Conservation (phyloP, 2,329 filamentous ascomycete species). For the Colletotrichum caudatum region DNA sequence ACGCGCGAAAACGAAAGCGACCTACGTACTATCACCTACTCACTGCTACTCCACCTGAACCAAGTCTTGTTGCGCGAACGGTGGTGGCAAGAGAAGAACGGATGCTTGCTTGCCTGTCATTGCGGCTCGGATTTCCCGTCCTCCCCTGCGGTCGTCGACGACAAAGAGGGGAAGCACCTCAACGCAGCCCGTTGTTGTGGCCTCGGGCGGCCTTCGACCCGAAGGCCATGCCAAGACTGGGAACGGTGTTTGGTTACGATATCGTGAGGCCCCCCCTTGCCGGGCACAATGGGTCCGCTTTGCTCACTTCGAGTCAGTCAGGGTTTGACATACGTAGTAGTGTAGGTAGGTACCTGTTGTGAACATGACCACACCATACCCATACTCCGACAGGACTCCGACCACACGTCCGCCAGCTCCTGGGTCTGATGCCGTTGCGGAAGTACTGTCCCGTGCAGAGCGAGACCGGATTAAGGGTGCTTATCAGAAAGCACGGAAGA, state of each 20-base stretch:
- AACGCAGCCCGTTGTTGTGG: too few relatives aligned
- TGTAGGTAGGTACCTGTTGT: neutral
- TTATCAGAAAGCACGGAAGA: conserved; percentile 31
- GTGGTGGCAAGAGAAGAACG: neutral
- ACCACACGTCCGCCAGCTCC: conserved; percentile 6
- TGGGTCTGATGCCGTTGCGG: neutral
- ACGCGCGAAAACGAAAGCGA: conserved; percentile 20
- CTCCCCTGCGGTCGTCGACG: neutral
- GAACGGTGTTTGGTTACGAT: neutral
- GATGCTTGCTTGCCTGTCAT: neutral
- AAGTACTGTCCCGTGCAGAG: conserved; percentile 21
- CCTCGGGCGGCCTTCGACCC: neutral
- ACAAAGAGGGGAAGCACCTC: neutral
- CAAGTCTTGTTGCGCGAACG: neutral
- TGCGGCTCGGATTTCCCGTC: neutral
- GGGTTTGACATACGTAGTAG: conserved; percentile 10
- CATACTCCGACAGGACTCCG: conserved; percentile 21
- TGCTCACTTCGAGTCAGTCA: conserved; percentile 20
- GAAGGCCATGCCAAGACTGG: conserved; percentile 6
- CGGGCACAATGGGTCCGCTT: conserved; percentile 1
- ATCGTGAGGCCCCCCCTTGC: conserved; percentile 9
- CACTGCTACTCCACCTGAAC: conserved; percentile 33
- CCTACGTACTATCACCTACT: neutral
- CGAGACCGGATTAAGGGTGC: conserved; percentile 19
- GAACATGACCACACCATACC: conserved; percentile 15